Conservation (phyloP, 805 yeast species). For the Cyberlindnera mississippiensis region DNA sequence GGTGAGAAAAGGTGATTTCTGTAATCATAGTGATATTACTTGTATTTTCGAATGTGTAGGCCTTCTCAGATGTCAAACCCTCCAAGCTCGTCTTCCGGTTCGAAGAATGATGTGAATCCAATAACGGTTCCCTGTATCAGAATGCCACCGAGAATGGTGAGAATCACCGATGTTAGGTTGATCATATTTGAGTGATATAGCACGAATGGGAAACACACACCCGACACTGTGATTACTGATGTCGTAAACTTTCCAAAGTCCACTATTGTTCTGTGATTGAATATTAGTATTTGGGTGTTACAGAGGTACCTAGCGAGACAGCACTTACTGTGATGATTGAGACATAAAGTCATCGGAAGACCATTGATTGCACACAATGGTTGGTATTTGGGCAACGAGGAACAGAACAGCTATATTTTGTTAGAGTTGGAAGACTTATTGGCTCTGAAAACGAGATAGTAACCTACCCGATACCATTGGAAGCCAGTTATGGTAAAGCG, state of each 20-base stretch:
- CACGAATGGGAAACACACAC: slow-evolving; percentile 55
- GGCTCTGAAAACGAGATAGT: no score
- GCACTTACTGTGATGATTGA: slow-evolving; percentile 37
- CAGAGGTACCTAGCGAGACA: neutral
- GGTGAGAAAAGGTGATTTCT: slow-evolving; percentile 38
- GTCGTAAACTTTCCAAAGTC: slow-evolving; percentile 70
- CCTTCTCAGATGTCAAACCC: slow-evolving; percentile 23
- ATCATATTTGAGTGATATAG: slow-evolving; percentile 63
- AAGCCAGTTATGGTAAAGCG: slow-evolving; percentile 73
- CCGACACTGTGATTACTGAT: slow-evolving; percentile 60
- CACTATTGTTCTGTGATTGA: slow-evolving; percentile 38
- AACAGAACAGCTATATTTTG: slow-evolving; percentile 38
- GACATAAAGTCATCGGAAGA: slow-evolving; percentile 51
- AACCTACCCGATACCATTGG: slow-evolving; percentile 57
- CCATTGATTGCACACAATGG: slow-evolving; percentile 45
- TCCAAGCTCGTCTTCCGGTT: slow-evolving; percentile 35
- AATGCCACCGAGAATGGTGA: slow-evolving; percentile 66
- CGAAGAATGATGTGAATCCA: slow-evolving; percentile 65
- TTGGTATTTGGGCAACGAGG: slow-evolving; percentile 54
- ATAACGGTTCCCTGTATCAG: slow-evolving; percentile 70
- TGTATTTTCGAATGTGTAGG: no score
- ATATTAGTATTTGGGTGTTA: slow-evolving; percentile 10
- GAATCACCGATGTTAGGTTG: slow-evolving; percentile 49
- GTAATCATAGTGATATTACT: neutral
- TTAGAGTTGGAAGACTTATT: neutral